Base-by-base conservation (phyloP, 768 basidiomycete species). In the Gymnopilus dilepis region DNA sequence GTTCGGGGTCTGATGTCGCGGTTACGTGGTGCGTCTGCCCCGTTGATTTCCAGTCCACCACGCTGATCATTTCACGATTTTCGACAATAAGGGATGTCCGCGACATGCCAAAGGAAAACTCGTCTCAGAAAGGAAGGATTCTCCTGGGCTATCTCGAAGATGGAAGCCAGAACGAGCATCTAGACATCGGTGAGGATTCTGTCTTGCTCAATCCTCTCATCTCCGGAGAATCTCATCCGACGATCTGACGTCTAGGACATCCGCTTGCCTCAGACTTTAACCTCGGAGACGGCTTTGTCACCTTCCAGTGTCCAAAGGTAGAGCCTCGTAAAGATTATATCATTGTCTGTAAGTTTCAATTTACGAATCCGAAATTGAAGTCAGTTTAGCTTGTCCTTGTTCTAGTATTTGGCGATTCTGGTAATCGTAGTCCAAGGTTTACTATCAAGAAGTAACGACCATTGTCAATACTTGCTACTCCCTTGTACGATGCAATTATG, bases 381-480 rank as follows among this genome's bases (percentile, higher is more conserved):
- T 55, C 45, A 30, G 51, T 51, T 53, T 53, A 28, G 53, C 30
- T 47, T n/a, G 40, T 51, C 33, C 34, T 42, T 55, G 40, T 47
- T 61, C 26, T 45, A 84, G 84, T 86, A 22, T 72, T 86, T 31
- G 85, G 86, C 9, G 83, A 86, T 69, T 86, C 85, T n/a, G 86
- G 84, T 28, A 82, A 89, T 70, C 65, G 64, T 43, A 85, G 81
- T 62, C 76, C 78, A 1, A 2, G 59, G 54, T 88, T 89, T 67
- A 77, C 73, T 11, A 87, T 87, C 65, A 67, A 60, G 40, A 55
- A 43, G 55, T 67, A 59, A 62, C 31, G 11, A 11, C 24, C 19
- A 19, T 50, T 17, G 15, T 22, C 47, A 28, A 15, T 31, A 50
- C 15, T 50, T 19, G 30, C 7, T 50, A 37, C 31, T 50, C 30